A percentile compares a stretch with the other conserved stretches of the same genome.
Evolutionary conservation across 139 green algal species (phyloP).

Genomic region (Picocystis salinarum): DNA sequence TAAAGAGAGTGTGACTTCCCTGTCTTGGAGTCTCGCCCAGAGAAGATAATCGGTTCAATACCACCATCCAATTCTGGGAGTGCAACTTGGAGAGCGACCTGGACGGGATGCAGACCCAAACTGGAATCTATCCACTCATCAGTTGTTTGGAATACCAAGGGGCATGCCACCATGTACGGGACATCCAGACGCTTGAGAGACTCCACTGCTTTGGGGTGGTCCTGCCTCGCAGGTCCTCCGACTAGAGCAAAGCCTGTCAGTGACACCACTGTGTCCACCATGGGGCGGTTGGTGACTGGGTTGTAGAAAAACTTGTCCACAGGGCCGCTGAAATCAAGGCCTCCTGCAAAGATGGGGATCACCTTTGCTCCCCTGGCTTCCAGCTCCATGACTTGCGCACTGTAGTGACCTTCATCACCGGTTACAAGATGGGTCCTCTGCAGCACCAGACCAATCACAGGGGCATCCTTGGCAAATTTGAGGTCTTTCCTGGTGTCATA

Average conservation of each 20-base stretch:
- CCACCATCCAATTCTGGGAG: conserved; percentile 95
- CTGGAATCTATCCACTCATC: conserved; percentile 94
- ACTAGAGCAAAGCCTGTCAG: conserved; percentile 95
- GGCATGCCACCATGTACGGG: conserved; percentile 90
- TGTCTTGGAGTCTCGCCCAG: conserved; percentile 80
- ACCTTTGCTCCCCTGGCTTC: conserved; percentile 79
- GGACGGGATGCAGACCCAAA: conserved; percentile 93
- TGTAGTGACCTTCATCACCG: conserved; percentile 91
- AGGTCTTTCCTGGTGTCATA: conserved; percentile 88
- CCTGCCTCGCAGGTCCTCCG: conserved; percentile 76
- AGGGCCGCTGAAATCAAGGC: conserved; percentile 86
- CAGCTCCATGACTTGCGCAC: conserved; percentile 74
- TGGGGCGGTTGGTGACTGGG: conserved; percentile 49
- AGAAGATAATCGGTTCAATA: conserved; percentile 97
- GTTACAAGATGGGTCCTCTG: conserved; percentile 95
- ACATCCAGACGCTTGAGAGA: conserved; percentile 88
- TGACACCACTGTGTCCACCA: conserved; percentile 77
- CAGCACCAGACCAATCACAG: conserved; percentile 86
- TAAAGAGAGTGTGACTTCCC: conserved; percentile 92
- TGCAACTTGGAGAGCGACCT: conserved; percentile 88
- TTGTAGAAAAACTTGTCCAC: conserved; percentile 98
- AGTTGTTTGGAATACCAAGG: conserved; percentile 98
- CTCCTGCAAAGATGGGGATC: conserved; percentile 91
- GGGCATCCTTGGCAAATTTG: conserved; percentile 59
- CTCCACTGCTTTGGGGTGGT: conserved; percentile 92